phyloP scores from a whole-genome alignment of 306 rosid genomes.

The Psophocarpus tetragonolobus region DNA sequence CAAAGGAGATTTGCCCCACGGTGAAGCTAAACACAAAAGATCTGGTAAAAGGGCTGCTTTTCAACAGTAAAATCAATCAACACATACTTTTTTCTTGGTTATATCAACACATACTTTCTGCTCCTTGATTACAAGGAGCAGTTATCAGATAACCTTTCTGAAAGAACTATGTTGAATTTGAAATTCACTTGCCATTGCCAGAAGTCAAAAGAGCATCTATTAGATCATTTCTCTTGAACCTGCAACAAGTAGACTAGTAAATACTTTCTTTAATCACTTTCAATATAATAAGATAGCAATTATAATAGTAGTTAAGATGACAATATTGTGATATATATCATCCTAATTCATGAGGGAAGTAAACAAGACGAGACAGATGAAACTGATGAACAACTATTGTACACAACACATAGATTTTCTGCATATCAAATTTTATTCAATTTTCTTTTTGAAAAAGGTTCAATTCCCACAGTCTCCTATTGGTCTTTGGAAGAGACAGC shows the following conservation, averaged over 20 bases:
- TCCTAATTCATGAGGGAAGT: slow-evolving; percentile 19
- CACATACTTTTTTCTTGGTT: slow-evolving; percentile 22
- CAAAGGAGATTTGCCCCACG: slow-evolving; percentile 90
- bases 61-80: slow-evolving; percentile 39
- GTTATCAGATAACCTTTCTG: slow-evolving; percentile 15
- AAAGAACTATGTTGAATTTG: slow-evolving; percentile 20
- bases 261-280: slow-evolving; percentile 25
- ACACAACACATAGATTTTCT: neutral
- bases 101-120: slow-evolving; percentile 35
- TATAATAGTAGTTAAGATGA: slow-evolving; percentile 5
- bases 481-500: slow-evolving; percentile 1
- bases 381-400: slow-evolving; percentile 5
- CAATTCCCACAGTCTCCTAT: neutral
- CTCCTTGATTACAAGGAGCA: slow-evolving; percentile 44
- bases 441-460: neutral
- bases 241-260: slow-evolving; percentile 46
- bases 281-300: slow-evolving; percentile 2
- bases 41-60: slow-evolving; percentile 23
- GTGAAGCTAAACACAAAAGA: slow-evolving; percentile 32
- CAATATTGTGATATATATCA: neutral
- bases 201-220: slow-evolving; percentile 39
- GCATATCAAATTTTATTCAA: neutral
- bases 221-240: slow-evolving; percentile 48
- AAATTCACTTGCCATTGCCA: slow-evolving; percentile 32
- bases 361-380: neutral